Percentiles rank a stretch among this genome's conserved stretches.
These are phyloP conservation scores for Epichloe aotearoae DNA, from an alignment of 2,329 filamentous ascomycete species.

Conservation along the genomic window DNA sequence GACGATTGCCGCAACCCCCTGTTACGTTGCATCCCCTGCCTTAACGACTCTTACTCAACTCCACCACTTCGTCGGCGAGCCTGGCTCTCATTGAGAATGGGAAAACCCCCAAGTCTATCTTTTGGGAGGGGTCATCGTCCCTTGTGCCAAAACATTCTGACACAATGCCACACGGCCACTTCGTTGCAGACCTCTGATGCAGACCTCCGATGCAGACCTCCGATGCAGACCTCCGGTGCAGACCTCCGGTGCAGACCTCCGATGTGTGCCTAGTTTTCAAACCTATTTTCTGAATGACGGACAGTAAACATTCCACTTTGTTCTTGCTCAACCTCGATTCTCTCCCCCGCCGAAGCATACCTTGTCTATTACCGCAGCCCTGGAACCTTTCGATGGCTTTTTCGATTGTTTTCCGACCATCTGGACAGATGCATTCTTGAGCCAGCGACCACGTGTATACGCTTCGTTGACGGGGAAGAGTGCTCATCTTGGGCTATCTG, in stretches of 20 bases:
- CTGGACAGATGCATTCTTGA: not conserved
- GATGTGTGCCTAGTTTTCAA: not conserved
- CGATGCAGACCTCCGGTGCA: not conserved
- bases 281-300: not conserved
- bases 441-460: not conserved
- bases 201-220: not conserved
- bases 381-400: not conserved
- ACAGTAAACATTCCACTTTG: not conserved
- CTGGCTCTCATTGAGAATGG: not conserved
- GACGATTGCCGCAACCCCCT: constrained; percentile 20
- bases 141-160: not conserved
- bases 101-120: not conserved
- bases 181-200: not conserved
- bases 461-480: not conserved
- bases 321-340: not conserved
- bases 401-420: not conserved
- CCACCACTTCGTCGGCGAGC: too few relatives aligned
- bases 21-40: constrained; percentile 6
- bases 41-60: not conserved
- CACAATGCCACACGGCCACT: not conserved
- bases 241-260: not conserved
- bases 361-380: not conserved
- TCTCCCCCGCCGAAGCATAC: not conserved
- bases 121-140: not conserved
- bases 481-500: not conserved